These are phyloP conservation scores for Didymella glomerata DNA, from an alignment of 2,329 filamentous ascomycete genomes.

Conservation along the genomic window DNA sequence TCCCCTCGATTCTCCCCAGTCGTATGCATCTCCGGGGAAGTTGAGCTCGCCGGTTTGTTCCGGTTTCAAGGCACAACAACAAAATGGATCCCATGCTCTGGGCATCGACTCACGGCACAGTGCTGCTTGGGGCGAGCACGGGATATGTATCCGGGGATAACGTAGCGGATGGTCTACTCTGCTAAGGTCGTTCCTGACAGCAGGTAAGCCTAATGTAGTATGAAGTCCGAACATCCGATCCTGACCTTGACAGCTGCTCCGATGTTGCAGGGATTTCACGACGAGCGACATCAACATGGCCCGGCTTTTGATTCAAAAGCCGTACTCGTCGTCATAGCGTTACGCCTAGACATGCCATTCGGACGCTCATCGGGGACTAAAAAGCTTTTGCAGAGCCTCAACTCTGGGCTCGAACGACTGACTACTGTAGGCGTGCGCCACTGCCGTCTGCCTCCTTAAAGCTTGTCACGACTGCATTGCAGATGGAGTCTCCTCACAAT, in stretches of 20 bases:
- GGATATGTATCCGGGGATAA: constrained; percentile 12
- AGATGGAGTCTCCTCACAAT: not conserved
- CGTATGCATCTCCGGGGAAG: constrained; percentile 10
- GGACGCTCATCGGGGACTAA: constrained; percentile 20
- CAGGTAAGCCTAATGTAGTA: constrained; percentile 17
- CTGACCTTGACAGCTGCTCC: constrained; percentile 10
- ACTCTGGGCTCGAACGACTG: constrained; percentile 8
- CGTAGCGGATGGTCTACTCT: constrained; percentile 17
- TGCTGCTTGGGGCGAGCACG: constrained; percentile 6
- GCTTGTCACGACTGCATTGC: constrained; percentile 11
- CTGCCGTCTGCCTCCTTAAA: constrained; percentile 18
- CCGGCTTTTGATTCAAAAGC: constrained; percentile 23
- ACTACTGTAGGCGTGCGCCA: constrained; percentile 21
- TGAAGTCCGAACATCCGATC: constrained; percentile 16
- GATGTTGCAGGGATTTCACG: constrained; percentile 19
- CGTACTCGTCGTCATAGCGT: constrained; percentile 17
- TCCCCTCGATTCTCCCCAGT: constrained; percentile 15
- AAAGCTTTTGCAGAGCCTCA: constrained; percentile 21
- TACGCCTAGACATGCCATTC: constrained; percentile 10
- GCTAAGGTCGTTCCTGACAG: constrained; percentile 14
- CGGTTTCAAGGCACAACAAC: constrained; percentile 8
- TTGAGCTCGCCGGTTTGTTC: constrained; percentile 15
- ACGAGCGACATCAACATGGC: constrained; percentile 4
- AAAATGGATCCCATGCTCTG: not conserved
- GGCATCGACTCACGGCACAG: constrained; percentile 12